Evolutionary conservation across 2,329 filamentous ascomycete species (phyloP).

Genomic region (Epichloe sylvatica): DNA sequence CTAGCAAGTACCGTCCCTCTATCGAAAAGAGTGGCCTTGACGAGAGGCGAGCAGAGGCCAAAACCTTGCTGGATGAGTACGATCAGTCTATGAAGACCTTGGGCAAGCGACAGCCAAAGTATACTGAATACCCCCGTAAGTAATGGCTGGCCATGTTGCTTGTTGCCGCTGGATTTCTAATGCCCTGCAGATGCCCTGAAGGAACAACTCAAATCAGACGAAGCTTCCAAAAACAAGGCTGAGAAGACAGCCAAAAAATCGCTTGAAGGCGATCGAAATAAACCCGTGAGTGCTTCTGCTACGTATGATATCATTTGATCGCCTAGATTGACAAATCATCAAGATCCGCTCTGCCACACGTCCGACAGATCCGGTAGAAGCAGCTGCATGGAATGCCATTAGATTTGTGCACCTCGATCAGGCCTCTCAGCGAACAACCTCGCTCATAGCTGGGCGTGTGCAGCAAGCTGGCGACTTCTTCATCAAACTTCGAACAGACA

Average conservation of each 20-base stretch:
- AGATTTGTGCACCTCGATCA: slow-evolving; percentile 36
- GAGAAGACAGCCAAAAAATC: slow-evolving; percentile 33
- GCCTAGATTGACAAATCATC: background rate
- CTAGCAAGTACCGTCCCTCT: slow-evolving; percentile 26
- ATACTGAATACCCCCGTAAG: slow-evolving; percentile 31
- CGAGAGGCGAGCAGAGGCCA: slow-evolving; percentile 27
- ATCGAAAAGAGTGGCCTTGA: slow-evolving; percentile 26
- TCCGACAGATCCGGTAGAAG: slow-evolving; percentile 31
- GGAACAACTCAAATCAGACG: slow-evolving; percentile 32
- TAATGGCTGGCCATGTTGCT: background rate
- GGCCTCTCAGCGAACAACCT: slow-evolving; percentile 22
- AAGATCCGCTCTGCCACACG: slow-evolving; percentile 28
- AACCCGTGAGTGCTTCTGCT: slow-evolving; percentile 20
- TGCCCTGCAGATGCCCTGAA: slow-evolving; percentile 25
- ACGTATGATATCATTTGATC: background rate
- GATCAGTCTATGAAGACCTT: slow-evolving; percentile 27
- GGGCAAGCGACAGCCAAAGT: slow-evolving; percentile 30
- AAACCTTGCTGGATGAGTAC: slow-evolving; percentile 25
- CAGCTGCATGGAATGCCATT: slow-evolving; percentile 39
- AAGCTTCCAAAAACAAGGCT: slow-evolving; percentile 31
- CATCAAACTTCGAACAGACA: slow-evolving; percentile 32
- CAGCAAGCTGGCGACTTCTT: slow-evolving; percentile 37
- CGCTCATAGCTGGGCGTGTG: slow-evolving; percentile 32
- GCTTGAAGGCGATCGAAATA: slow-evolving; percentile 25
- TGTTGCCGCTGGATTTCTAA: background rate